Base-by-base conservation (phyloP, 192 early-diverging fungal genomes). In the Chytriomyces sp. region DNA sequence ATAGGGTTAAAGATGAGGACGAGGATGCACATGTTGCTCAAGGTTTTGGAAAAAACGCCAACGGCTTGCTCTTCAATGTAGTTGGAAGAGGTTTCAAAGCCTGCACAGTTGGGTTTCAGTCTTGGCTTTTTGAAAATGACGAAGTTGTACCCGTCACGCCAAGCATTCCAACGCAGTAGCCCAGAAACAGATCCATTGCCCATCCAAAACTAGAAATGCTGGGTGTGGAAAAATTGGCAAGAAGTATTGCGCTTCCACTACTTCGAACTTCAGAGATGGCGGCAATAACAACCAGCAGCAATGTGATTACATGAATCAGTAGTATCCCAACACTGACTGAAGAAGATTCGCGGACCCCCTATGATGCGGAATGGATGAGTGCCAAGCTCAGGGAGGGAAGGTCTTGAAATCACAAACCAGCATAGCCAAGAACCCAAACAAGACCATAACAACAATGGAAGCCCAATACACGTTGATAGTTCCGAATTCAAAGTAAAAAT, bases 51-150 rank as follows among this genome's bases (percentile, higher is more conserved):
- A 73, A 82, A 88, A 0, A 80, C 82, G n/a, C 78, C 78, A 25
- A 81, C 83, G 41, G 83, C 81, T 55, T 82, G 72, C 62, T 88
- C 84, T 74, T 88, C 83, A 34, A 88, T 83, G 59, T 84, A 86
- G 39, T 86, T 85, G 37, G 75, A 77, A 33, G 84, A 82, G 14
- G 75, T 71, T 71, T 86, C 85, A 56, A 84, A 80, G 3, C 85
- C 84, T 22, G 84, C 82, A 60, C 80, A 69, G 26, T 22, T 34
- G 3, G 40, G 40, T 39, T 39, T 40, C 30, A 26, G 32, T 25
- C 22, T 64, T 64, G 39, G 33, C 28, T 37, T 26, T 1, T 10
- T 39, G 7, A 2, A 39, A 64, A 64, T 3, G 14, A 39, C 62
- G 22, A 64, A 33, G 39, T 3, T 19, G 22, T 39, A 64, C 62